Evolutionary conservation across 306 rosid genomes (phyloP), one percentile per base, ranked within the genome.

Genomic region (Sophora flavescens): DNA sequence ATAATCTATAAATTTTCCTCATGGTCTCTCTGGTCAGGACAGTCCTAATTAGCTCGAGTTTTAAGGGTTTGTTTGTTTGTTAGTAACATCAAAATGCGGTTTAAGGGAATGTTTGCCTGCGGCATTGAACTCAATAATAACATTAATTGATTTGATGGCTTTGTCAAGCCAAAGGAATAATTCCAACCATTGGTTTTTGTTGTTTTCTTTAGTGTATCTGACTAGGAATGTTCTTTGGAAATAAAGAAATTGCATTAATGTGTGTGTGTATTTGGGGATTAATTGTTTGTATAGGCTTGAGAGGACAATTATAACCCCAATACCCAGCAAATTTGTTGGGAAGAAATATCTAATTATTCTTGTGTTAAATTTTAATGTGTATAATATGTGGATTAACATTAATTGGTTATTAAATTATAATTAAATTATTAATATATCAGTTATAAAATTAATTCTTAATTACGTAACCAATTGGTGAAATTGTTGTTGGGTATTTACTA

Each of bases 21-120:
- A 44, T 79, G n/a, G 62, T 77, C 63, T 67, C 63, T 67, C 56
- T 66, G 72, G 70, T 70, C 83, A 69, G 79, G 68, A 5, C 10
- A 4, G 59, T 64, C 18, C 52, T 35, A 63, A 48, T 69, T 63
- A 76, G 85, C 87, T 85, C 91, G 89, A 84, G 83, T 85, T 85
- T 89, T 88, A 78, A 88, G 90, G 95, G 84, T 85, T 80, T 50
- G 22, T 79, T 88, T 87, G 91, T 90, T 85, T 85, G 80, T 45
- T 86, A 63, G 78, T 68, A 61, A 63, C 94, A 72, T 89, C 58
- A 83, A 85, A 90, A 87, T 93, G 89, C 88, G 92, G 85, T 77
- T 75, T 50, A 52, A 87, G 86, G 87, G 98, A 93, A 93, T 93
- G 89, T 89, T 82, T 93, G 89, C 82, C 79, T 63, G 60, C 72